These are phyloP conservation scores for Scorias spongiosa DNA, from an alignment of 2,329 filamentous ascomycete species.

Conservation along the genomic window DNA sequence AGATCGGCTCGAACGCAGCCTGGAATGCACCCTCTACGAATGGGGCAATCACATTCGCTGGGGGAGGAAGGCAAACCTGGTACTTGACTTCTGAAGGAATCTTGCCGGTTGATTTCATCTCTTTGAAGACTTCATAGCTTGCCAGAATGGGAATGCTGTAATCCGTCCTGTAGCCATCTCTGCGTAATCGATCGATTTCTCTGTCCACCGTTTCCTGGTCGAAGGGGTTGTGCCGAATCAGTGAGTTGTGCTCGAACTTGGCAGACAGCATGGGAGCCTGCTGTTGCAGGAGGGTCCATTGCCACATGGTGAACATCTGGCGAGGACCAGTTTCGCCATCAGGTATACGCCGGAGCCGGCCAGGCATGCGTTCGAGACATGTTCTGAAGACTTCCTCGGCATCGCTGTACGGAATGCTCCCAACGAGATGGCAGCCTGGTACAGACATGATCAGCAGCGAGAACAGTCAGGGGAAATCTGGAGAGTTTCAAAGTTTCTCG, in stretches of 20 bases:
- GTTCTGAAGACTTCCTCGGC: constrained; percentile 20
- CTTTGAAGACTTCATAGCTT: constrained; percentile 20
- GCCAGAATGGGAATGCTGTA: constrained; percentile 21
- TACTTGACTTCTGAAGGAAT: constrained; percentile 17
- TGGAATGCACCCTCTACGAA: constrained; percentile 16
- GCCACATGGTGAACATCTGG: constrained; percentile 21
- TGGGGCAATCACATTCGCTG: constrained; percentile 13
- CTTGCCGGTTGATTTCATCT: constrained; percentile 16
- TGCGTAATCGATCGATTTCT: constrained; percentile 6
- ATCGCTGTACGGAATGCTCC: constrained; percentile 23
- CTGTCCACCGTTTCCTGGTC: constrained; percentile 11
- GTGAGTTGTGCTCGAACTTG: constrained; percentile 11
- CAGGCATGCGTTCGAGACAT: constrained; percentile 16
- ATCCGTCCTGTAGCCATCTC: constrained; percentile 11
- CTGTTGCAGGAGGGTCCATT: constrained; percentile 17
- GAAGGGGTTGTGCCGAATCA: constrained; percentile 6
- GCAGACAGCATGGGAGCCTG: constrained; percentile 10
- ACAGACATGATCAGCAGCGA: constrained; percentile 6
- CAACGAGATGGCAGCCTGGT: constrained; percentile 20
- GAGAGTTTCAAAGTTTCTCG: no score
- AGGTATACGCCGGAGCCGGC: constrained; percentile 23
- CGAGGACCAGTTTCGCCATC: constrained; percentile 28
- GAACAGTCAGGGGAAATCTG: not conserved
- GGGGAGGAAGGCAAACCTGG: constrained; percentile 21
- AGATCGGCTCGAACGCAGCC: constrained; percentile 18